A percentile compares a stretch with the other conserved stretches of the same genome.
Conservation (phyloP, 495 filamentous ascomycete genomes). For the Trichoderma erinaceum region DNA sequence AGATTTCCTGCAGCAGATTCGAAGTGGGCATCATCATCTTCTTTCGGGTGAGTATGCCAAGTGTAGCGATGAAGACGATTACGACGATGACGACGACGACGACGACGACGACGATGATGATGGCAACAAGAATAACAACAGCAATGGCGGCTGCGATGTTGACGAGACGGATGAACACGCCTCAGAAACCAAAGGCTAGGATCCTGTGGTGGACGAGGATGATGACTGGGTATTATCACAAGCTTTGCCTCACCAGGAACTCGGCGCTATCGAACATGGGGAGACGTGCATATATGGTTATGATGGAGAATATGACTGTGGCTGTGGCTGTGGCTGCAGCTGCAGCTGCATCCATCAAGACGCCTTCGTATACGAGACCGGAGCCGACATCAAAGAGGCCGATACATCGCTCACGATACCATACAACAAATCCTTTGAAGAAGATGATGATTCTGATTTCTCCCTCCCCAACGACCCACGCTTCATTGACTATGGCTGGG, state of each 20-base stretch:
- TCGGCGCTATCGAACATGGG: not conserved
- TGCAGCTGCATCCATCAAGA: not conserved
- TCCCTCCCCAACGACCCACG: slow-evolving; percentile 41
- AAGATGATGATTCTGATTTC: slow-evolving; percentile 38
- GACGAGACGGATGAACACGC: not conserved
- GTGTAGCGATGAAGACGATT: slow-evolving; percentile 3
- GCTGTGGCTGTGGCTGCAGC: not conserved
- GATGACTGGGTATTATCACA: slow-evolving; percentile 23
- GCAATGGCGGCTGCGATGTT: not conserved
- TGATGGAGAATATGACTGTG: not conserved
- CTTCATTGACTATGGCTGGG: slow-evolving; percentile 63
- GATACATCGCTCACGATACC: slow-evolving; percentile 27
- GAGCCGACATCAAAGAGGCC: slow-evolving; percentile 19
- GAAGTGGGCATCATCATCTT: slow-evolving; percentile 46
- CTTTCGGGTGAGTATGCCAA: slow-evolving; percentile 51
- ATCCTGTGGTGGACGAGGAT: slow-evolving; percentile 9
- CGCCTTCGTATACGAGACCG: not conserved
- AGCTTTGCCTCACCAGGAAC: not conserved
- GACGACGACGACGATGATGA: slow-evolving; percentile 26
- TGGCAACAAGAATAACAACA: slow-evolving; percentile 19
- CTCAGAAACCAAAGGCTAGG: not conserved
- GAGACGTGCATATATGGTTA: not conserved
- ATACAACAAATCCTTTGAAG: slow-evolving; percentile 31
- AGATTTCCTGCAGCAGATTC: slow-evolving; percentile 14
- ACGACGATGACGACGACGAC: slow-evolving; percentile 20